These are phyloP conservation scores for Nelumbo lutea DNA, from an alignment of 164 flowering plant genomes.

Conservation along the genomic window DNA sequence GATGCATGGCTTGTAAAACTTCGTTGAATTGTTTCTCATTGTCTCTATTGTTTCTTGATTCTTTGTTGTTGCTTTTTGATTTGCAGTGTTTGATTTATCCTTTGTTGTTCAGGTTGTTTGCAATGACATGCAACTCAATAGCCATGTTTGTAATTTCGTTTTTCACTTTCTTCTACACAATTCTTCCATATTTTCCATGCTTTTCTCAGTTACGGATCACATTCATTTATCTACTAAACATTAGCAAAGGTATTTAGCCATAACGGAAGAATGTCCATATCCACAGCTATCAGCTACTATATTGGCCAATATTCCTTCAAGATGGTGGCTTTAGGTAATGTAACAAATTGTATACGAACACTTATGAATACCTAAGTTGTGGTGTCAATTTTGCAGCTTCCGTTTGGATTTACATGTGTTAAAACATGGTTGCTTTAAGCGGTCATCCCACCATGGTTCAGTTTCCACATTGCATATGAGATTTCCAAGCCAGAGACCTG, in stretches of 20 bases:
- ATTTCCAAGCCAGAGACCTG: too few relatives aligned
- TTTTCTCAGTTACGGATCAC: constrained; percentile 31
- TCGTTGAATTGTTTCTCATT: constrained; percentile 8
- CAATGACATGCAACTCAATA: constrained; percentile 30
- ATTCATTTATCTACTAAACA: constrained; percentile 19
- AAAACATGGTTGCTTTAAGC: too few relatives aligned
- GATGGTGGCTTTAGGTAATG: constrained; percentile 50
- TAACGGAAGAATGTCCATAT: constrained; percentile 42
- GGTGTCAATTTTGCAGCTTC: too few relatives aligned
- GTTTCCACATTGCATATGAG: too few relatives aligned
- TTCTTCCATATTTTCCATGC: constrained; percentile 56
- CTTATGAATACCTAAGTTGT: too few relatives aligned
- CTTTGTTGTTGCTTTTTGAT: too few relatives aligned
- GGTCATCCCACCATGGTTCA: too few relatives aligned
- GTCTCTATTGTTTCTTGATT: constrained; percentile 24
- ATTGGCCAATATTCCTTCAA: constrained; percentile 77
- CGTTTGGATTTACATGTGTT: too few relatives aligned
- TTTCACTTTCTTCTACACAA: constrained; percentile 48
- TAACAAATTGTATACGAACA: not conserved
- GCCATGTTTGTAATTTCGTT: constrained; percentile 50
- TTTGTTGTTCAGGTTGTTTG: constrained; percentile 47
- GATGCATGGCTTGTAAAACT: constrained; percentile 20
- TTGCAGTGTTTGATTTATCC: constrained; percentile 5
- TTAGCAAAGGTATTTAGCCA: constrained; percentile 33
- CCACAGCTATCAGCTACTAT: constrained; percentile 68